Evolutionary conservation across 768 basidiomycete genomes (phyloP), one percentile per base, ranked within the genome.

Genomic region (Phylloporus sp.): DNA sequence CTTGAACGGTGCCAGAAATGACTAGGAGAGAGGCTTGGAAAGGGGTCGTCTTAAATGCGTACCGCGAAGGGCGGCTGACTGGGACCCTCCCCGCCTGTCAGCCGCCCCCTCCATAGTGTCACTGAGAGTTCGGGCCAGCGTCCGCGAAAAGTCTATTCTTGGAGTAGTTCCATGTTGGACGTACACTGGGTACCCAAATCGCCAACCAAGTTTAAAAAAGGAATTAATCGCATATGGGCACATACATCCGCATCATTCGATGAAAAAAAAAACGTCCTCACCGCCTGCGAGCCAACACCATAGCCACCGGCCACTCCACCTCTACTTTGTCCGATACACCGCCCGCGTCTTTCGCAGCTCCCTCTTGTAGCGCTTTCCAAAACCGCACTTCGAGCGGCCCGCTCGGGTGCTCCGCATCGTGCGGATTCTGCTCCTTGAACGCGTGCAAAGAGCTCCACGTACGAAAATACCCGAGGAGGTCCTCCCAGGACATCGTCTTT

Each of bases 391-490:
- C 78, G 33, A 90, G 75, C 60, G 84, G 81, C 1, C 84, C 83
- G 18, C 80, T 80, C 1, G 61, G 51, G 21, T 68, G 61, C 34
- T 59, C 53, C 11, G 43, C 49, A 56, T 90, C 85, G 24, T 77
- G 71, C 0, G 86, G 84, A 58, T 80, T 74, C 10, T 57, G 58
- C 52, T 85, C 82, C 50, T 80, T 77, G 62, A 77, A 90, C 11
- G 77, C 79, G 49, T 85, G 80, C 39, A 88, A 65, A 2, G 86
- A 69, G 55, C 84, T 87, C 71, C 77, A 84, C 0, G 87, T 88
- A 38, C 78, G 71, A 17, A 91, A 69, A 59, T 90, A 91, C 2
- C 70, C 75, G 6, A 85, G 71, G 0, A 91, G 65, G 46, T 79
- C 1, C 79, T 74, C 71, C 85, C 84, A 86, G 0, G 77, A 74